Conservation (phyloP, 305 asterid species). For the Fraxinus sp. region DNA sequence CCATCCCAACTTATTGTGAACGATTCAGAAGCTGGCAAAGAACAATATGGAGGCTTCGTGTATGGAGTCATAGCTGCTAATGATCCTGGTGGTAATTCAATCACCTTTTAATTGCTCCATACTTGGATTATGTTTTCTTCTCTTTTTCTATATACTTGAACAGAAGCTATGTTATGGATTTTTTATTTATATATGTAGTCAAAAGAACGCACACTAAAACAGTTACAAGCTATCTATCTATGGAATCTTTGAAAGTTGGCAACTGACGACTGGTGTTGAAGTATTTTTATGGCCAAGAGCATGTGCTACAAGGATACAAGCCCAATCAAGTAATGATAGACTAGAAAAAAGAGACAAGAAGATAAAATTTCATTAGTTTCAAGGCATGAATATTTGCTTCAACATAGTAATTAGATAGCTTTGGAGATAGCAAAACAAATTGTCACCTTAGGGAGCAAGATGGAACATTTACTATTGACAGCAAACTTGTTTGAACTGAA, state of each 20-base stretch:
- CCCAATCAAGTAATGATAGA: background rate
- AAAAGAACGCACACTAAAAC: background rate
- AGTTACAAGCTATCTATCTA: background rate
- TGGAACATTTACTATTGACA: background rate
- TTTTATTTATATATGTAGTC: background rate
- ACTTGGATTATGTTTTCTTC: background rate
- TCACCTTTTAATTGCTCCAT: background rate
- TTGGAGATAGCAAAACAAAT: background rate
- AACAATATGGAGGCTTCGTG: slow-evolving; percentile 20
- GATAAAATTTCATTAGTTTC: background rate
- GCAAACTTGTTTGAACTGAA: background rate
- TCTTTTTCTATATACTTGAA: background rate
- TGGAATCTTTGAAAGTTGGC: background rate
- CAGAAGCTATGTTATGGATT: background rate
- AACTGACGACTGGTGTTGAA: background rate
- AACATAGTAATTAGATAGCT: background rate
- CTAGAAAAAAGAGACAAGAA: background rate
- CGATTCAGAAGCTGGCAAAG: slow-evolving; percentile 28
- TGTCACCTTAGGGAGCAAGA: background rate
- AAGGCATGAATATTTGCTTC: background rate
- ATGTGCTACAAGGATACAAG: background rate
- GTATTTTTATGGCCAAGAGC: background rate
- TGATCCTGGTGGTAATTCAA: slow-evolving; percentile 37
- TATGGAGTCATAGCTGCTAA: slow-evolving; percentile 23
- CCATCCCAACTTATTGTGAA: slow-evolving; percentile 27